Evolutionary conservation across 2,329 filamentous ascomycete genomes (phyloP).

Genomic region (Aspergillus sp.): DNA sequence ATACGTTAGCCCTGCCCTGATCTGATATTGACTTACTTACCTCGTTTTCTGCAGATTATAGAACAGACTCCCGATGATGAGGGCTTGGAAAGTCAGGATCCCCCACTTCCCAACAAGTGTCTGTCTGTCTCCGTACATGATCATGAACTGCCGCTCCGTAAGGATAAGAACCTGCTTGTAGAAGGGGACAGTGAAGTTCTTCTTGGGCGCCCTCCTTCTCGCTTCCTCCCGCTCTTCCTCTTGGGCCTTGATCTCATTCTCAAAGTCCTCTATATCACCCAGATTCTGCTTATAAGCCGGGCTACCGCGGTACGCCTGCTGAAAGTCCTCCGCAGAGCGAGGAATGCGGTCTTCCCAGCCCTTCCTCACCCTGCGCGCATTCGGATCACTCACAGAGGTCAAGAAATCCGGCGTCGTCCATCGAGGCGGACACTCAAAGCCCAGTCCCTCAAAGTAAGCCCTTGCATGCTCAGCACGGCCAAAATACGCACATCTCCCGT

Average conservation of each 20-base stretch:
- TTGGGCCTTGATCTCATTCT: slow-evolving; percentile 47
- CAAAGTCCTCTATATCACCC: slow-evolving; percentile 55
- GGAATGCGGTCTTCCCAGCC: slow-evolving; percentile 61
- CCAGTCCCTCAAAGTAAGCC: slow-evolving; percentile 68
- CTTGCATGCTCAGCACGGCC: slow-evolving; percentile 64
- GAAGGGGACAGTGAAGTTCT: slow-evolving; percentile 55
- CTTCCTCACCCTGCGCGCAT: slow-evolving; percentile 56
- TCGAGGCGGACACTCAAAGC: slow-evolving; percentile 69
- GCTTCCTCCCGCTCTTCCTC: slow-evolving; percentile 41
- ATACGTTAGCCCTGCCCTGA: background rate
- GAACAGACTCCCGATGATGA: slow-evolving; percentile 53
- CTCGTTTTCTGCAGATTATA: slow-evolving; percentile 54
- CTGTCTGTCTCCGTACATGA: slow-evolving; percentile 56
- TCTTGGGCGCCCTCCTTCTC: slow-evolving; percentile 44
- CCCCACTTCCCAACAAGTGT: slow-evolving; percentile 54
- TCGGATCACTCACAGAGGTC: slow-evolving; percentile 68
- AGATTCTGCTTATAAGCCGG: slow-evolving; percentile 45
- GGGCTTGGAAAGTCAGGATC: slow-evolving; percentile 46
- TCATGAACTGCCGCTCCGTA: slow-evolving; percentile 55
- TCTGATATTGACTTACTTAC: slow-evolving; percentile 15
- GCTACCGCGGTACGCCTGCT: slow-evolving; percentile 51
- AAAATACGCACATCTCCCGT: slow-evolving; percentile 71
- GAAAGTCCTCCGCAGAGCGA: slow-evolving; percentile 56
- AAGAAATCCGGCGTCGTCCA: slow-evolving; percentile 76
- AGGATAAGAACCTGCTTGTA: slow-evolving; percentile 52